These are phyloP conservation scores for Paraphaeosphaeria minitans DNA, from an alignment of 2,329 filamentous ascomycete genomes.

Conservation along the genomic window DNA sequence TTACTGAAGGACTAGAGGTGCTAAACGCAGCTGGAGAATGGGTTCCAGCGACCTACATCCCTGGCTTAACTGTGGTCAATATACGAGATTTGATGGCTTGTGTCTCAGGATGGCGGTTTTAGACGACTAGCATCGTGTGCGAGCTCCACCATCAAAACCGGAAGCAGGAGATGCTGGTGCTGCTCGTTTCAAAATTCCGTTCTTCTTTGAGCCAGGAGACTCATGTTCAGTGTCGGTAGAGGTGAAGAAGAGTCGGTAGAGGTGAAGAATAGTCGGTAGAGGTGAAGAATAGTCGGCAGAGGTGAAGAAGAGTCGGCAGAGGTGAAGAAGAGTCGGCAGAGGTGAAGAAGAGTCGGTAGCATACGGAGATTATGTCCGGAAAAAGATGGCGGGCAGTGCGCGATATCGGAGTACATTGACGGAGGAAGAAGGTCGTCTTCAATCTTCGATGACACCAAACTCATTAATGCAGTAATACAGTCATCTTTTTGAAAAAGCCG, in stretches of 20 bases:
- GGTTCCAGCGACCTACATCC: conserved; percentile 50
- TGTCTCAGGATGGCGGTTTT: conserved; percentile 50
- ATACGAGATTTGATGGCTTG: conserved; percentile 52
- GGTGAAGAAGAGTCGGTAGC: conserved; percentile 37
- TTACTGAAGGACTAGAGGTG: conserved; percentile 55
- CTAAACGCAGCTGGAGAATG: conserved; percentile 50
- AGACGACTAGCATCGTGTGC: conserved; percentile 54
- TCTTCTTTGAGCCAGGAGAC: conserved; percentile 56
- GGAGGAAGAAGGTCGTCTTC: background rate
- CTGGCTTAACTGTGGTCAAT: conserved; percentile 52
- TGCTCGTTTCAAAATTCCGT: conserved; percentile 52
- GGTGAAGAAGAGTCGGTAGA: conserved; percentile 36
- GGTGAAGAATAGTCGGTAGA: conserved; percentile 41
- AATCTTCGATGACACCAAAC: background rate
- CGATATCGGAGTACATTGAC: conserved; percentile 1
- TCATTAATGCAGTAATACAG: background rate
- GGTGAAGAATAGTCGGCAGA: conserved; percentile 41
- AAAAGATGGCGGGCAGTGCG: conserved; percentile 47
- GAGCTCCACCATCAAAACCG: conserved; percentile 26
- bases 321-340: conserved; percentile 45
- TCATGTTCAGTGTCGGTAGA: conserved; percentile 49
- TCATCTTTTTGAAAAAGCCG: background rate
- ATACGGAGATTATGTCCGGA: conserved; percentile 51
- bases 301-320: conserved; percentile 45
- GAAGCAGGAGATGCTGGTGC: conserved; percentile 20